Percentiles rank a stretch among this genome's conserved stretches.
Conservation (phyloP, 2,329 filamentous ascomycete species). For the Dactylellina leptospora region DNA sequence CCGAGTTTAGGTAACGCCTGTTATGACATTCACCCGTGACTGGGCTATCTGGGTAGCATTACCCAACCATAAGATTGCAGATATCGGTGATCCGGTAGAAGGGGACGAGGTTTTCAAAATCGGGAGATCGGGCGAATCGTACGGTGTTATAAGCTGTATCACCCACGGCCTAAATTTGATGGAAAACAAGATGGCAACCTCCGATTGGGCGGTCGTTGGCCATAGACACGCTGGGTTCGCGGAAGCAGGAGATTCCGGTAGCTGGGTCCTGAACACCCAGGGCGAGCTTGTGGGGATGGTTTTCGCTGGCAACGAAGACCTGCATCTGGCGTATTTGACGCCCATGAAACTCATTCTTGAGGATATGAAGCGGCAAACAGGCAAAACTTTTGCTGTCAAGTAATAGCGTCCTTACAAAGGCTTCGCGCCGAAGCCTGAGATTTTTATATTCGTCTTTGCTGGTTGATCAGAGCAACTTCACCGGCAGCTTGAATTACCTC, state of each 20-base stretch:
- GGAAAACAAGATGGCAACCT: slow-evolving; percentile 5
- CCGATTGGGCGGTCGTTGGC: slow-evolving; percentile 24
- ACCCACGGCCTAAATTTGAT: slow-evolving; percentile 6
- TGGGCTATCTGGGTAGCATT: slow-evolving; percentile 2
- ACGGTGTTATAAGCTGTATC: slow-evolving; percentile 14
- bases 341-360: slow-evolving; percentile 26
- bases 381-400: slow-evolving; percentile 5
- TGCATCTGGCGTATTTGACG: slow-evolving; percentile 22
- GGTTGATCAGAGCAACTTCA: too few species aligned
- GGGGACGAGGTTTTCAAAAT: slow-evolving; percentile 23
- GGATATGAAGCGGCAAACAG: slow-evolving; percentile 46
- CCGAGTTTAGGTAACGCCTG: background rate
- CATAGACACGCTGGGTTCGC: slow-evolving; percentile 9
- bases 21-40: background rate
- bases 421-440: background rate
- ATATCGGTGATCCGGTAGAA: slow-evolving; percentile 11
- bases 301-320: slow-evolving; percentile 1
- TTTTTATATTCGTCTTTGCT: too few species aligned
- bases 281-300: slow-evolving; percentile 21
- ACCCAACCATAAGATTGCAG: background rate
- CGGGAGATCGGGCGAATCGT: slow-evolving; percentile 22
- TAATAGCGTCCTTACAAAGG: slow-evolving; percentile 3
- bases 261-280: slow-evolving; percentile 10
- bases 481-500: too few species aligned
- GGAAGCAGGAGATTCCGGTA: slow-evolving; percentile 16